A percentile compares a stretch with the other conserved stretches of the same genome.
phyloP scores from a whole-genome alignment of 1,284 basidiomycete genomes.

The Lignosus rhinocerotis region DNA sequence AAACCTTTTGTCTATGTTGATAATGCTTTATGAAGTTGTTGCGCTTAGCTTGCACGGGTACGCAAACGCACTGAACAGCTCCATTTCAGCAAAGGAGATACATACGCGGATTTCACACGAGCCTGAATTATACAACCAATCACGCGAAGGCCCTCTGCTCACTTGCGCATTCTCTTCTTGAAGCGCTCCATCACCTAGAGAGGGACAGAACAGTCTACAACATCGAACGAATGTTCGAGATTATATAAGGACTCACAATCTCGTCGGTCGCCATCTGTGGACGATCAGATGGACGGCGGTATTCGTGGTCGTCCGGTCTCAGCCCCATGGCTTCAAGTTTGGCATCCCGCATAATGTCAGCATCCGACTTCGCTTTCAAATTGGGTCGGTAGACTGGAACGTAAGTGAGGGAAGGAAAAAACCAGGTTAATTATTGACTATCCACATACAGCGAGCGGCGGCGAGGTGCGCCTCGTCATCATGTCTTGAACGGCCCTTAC shows the following conservation, averaged over 20 bases:
- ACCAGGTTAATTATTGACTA: not conserved
- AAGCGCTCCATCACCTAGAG: slow-evolving; percentile 81
- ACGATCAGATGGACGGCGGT: slow-evolving; percentile 52
- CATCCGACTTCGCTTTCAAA: slow-evolving; percentile 77
- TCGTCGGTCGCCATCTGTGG: slow-evolving; percentile 90
- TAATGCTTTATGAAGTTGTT: not conserved
- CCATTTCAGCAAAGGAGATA: not conserved
- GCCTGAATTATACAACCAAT: not conserved
- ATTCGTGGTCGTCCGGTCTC: slow-evolving; percentile 51
- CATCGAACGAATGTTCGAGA: not conserved
- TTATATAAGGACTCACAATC: slow-evolving; percentile 51
- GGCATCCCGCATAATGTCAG: slow-evolving; percentile 83
- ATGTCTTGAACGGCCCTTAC: slow-evolving; percentile 54
- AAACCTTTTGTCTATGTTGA: not conserved
- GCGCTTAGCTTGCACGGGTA: not conserved
- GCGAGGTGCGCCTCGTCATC: slow-evolving; percentile 80
- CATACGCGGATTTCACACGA: not conserved
- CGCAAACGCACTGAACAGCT: not conserved
- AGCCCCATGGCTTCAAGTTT: slow-evolving; percentile 82
- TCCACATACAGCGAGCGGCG: slow-evolving; percentile 71
- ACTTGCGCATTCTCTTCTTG: slow-evolving; percentile 84
- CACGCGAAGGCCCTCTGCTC: slow-evolving; percentile 9
- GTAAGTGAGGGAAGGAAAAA: slow-evolving; percentile 1
- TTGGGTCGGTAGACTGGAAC: slow-evolving; percentile 79
- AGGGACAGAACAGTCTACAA: not conserved